Base-by-base conservation (phyloP, 495 filamentous ascomycete genomes). In the Tuber melanosporum region DNA sequence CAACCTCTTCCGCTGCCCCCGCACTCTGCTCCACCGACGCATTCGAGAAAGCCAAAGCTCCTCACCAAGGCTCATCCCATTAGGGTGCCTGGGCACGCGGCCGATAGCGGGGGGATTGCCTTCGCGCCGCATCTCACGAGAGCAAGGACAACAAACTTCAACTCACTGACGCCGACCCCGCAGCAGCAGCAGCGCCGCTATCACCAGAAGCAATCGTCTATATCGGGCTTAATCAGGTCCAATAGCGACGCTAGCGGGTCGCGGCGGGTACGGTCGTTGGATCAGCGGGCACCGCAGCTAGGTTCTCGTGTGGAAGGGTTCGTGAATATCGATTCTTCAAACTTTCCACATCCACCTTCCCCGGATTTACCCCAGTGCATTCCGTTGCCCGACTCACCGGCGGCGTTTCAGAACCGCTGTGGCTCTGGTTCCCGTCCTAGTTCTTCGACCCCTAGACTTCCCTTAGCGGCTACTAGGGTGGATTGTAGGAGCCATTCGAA, bases 71-170 rank as follows among this genome's bases (percentile, higher is more conserved):
- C 78, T 39, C 77, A 75, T 2, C 78, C 77, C 3, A 71, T 73
- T 39, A 66, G 57, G 20, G 77, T 73, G 44, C 71, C 78, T n/a
- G 73, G 78, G 22, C 66, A 71, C 42, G 46, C 78, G 7, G 43
- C 71, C 19, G 77, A 76, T 36, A 75, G 36, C 20, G 62, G 73
- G 14, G 78, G 78, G 19, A 73, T 76, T 5, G 77, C 76, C 8
- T 80, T 69, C 57, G 73, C 77, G 14, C 78, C 78, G 57, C 77
- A 78, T 20, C 78, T 80, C 45, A 74, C 19, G n/a, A 79, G 78
- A n/a, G 44, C 78, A 9, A 75, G 39, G 19, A 80, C 78, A 3
- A 39, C 73, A 71, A 72, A 71, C 4, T 80, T 74, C 62, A 72
- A 79, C 57, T 66, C 57, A 17, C 57, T 32, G n/a, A 15, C 57